Conservation (phyloP, 2,329 filamentous ascomycete species). For the Septoria petroselini region DNA sequence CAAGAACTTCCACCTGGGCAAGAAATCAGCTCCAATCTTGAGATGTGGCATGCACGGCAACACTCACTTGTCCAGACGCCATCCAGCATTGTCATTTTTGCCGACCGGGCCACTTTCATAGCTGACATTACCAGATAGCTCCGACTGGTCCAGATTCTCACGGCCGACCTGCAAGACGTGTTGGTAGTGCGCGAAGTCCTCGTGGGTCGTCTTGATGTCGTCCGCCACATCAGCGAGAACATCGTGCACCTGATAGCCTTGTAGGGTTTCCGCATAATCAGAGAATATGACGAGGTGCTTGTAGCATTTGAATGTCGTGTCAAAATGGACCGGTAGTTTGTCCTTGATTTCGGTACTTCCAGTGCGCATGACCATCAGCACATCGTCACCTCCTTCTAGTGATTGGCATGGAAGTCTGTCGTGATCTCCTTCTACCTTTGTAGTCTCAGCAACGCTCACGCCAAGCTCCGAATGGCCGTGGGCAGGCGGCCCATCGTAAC, state of each 20-base stretch:
- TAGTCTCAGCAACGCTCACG: not conserved
- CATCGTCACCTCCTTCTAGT: conserved; percentile 43
- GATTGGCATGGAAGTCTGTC: conserved; percentile 23
- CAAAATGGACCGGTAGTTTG: conserved; percentile 55
- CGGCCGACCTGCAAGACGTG: conserved; percentile 36
- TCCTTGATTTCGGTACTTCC: conserved; percentile 56
- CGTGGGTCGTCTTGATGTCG: conserved; percentile 33
- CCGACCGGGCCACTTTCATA: conserved; percentile 27
- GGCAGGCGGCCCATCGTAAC: not conserved
- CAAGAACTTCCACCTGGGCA: conserved; percentile 50
- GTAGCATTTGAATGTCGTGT: conserved; percentile 55
- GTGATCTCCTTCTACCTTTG: not conserved
- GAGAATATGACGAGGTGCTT: conserved; percentile 58
- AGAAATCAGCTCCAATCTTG: not conserved
- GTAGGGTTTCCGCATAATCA: conserved; percentile 54
- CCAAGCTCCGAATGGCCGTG: not conserved
- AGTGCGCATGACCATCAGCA: conserved; percentile 58
- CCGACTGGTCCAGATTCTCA: conserved; percentile 33
- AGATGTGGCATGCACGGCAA: not conserved
- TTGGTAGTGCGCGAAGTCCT: conserved; percentile 40
- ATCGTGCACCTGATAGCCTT: conserved; percentile 42
- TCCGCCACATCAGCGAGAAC: conserved; percentile 37
- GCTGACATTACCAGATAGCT: conserved; percentile 29
- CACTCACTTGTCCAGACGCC: conserved; percentile 40
- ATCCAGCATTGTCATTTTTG: conserved; percentile 35